Evolutionary conservation across 1,284 basidiomycete species (phyloP), one percentile per base, ranked within the genome.

Genomic region (Leccinum solheimii): DNA sequence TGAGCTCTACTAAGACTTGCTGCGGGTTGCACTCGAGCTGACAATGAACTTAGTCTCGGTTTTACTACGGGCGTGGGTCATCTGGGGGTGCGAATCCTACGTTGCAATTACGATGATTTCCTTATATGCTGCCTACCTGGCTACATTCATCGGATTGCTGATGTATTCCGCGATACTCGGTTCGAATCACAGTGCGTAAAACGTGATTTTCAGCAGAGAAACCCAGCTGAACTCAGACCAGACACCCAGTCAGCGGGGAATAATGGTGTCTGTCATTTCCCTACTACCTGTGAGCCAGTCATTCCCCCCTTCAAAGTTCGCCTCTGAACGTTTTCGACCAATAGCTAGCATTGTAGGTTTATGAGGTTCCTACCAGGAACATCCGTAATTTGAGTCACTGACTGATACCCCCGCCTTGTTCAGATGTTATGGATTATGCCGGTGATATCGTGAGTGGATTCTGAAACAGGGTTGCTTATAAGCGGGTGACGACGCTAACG

Each of bases 41-140:
- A 54, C 19, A 40, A 19, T 16, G 3, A 13, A 7, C 2, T 23
- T 34, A 38, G 52, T 53, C 19, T 14, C 32, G 13, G 30, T 53
- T 21, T 21, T 53, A 5, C 52, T 53, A 14, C 52, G 19, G 7
- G 30, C 52, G 30, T 53, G 52, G 52, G 19, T 32, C 7, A 53
- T 53, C 52, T 53, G 52, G 52, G 30, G 30, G 19, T 14, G n/a
- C 19, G 11, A 53, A 32, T 34, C 21, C 5, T 34, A 53, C 13
- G 16, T 34, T 21, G 52, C 52, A 5, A 9, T 53, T 9, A 6
- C 52, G 2, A 13, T 53, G 30, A 53, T 53, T 9, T 21, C 52
- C 4, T 16, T 21, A 8, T 67, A 65, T 14, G 7, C 34, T 10
- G 2, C 43, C 5, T 65, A 65, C 32, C 14, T 65, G 16, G 5